Evolutionary conservation across 148 eudicot species (phyloP), one percentile per base, ranked within the genome.

Genomic region (Fagopyrum esculentum): DNA sequence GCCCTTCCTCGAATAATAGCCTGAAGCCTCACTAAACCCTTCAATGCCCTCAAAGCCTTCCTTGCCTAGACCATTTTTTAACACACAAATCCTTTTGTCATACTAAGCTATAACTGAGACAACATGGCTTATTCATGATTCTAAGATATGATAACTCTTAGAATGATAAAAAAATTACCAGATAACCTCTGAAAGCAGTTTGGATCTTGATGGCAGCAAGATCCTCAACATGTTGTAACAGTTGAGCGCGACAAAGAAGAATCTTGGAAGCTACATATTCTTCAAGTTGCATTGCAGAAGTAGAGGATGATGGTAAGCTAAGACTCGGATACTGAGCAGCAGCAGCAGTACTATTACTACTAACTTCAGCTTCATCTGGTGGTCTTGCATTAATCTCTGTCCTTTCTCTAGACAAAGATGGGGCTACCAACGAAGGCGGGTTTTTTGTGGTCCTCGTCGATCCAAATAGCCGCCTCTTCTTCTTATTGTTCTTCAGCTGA

Each of bases 11-110:
- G 79, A 19, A 92, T 86, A 0, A 90, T 85, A 12, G 97, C 95
- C 82, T 92, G 97, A 61, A 92, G 95, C 80, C 74, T 90, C 69
- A 92, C 97, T 4, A 92, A 81, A 45, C 93, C 97, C 80, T 82
- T 92, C 77, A 92, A 76, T 75, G 97, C 97, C 30, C 88, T 74
- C 78, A 88, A 76, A 45, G 97, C 95, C 80, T 92, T 92, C 77
- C 95, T 83, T 6, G 97, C 95, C 97, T 92, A 76, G 77, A 61
- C 17, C 52, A 68, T 7, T 45, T 54, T 13, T 13, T 3, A 57
- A 30, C 6, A 13, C 7, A 15, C 1, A 45, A 40, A 30, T 73
- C 22, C 0, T 9, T 50, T 50, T 50, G 3, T 50, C 13, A 8
- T 50, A 9, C 54, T 10, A 50, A 9, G 0, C 54, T 50, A 50